Base-by-base conservation (phyloP, 331 rosid genomes). In the Stylosanthes scabra region DNA sequence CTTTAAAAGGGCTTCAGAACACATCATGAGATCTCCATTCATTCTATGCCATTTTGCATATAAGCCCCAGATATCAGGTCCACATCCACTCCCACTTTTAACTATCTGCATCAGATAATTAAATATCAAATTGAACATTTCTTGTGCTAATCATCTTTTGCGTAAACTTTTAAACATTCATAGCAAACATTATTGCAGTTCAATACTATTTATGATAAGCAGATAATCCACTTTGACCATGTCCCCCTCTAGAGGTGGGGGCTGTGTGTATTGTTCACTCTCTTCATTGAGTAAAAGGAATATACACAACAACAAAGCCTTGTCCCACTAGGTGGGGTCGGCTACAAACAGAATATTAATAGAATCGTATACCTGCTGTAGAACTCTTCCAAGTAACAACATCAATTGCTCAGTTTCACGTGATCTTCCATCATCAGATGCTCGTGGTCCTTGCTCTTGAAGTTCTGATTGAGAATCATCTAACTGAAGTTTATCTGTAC, bases 1-100 rank as follows among this genome's bases (percentile, higher is more conserved):
- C 89, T 88, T 94, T 69, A 94, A 78, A 56, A 92, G 94, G 46
- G 99, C 97, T 83, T 91, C 99, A 55, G 93, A 87, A 80, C 97
- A 91, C 99, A 91, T 94, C 59, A 81, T 46, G 46, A 86, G 83
- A 78, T 94, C 97, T 72, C 96, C 97, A 75, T 91, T 91, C 66
- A 90, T 76, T 84, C 76, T 89, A 77, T 94, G 97, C 97, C 99
- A 91, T 83, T 93, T 81, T 63, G 99, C 97, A 82, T 90, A 94
- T 66, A 90, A 80, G 73, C 96, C 93, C 99, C 99, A 94, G 67
- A 88, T 72, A 58, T 88, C 96, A 70, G 87, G 88, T 70, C 88
- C 92, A 67, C 74, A 82, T 70, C 88, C 91, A 71, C 83, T 82
- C 56, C 91, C 96, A 72, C 75, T 83, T 78, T 81, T 87, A 63